phyloP scores from a whole-genome alignment of 805 yeast genomes.

The Candida boleticola region DNA sequence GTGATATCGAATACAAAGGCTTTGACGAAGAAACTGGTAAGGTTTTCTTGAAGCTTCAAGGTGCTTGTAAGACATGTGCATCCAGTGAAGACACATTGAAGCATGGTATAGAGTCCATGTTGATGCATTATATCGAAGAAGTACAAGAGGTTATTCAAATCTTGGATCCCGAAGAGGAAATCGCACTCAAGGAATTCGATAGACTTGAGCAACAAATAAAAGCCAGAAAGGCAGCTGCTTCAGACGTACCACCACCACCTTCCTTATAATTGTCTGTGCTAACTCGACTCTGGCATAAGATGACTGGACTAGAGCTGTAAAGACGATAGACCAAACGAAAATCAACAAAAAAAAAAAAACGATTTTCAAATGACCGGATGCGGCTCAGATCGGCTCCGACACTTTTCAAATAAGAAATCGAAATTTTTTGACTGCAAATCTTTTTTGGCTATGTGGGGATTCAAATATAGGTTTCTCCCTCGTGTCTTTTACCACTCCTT shows the following conservation, averaged over 20 bases:
- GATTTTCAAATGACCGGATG: too few relatives aligned
- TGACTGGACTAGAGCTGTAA: too few relatives aligned
- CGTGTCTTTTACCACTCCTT: neutral
- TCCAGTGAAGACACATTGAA: conserved; percentile 88
- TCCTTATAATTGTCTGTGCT: conserved; percentile 10
- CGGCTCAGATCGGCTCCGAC: too few relatives aligned
- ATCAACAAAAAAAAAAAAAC: too few relatives aligned
- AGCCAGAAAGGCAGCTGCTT: conserved; percentile 11
- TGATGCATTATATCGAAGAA: conserved; percentile 94
- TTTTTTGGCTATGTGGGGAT: neutral
- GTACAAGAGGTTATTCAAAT: conserved; percentile 86
- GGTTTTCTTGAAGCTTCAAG: conserved; percentile 84
- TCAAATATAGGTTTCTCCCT: neutral
- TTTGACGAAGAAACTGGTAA: conserved; percentile 84
- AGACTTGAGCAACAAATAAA: conserved; percentile 61
- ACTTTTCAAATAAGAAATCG: too few relatives aligned
- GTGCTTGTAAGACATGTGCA: conserved; percentile 95
- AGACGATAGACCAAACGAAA: too few relatives aligned
- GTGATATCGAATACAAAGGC: conserved; percentile 87
- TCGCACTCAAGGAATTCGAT: conserved; percentile 80
- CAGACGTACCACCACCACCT: conserved; percentile 26
- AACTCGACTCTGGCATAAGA: too few relatives aligned
- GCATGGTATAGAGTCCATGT: conserved; percentile 96
- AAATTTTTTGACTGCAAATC: too few relatives aligned
- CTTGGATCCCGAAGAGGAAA: conserved; percentile 70